Percentiles rank a stretch among this genome's conserved stretches.
Conservation (phyloP, 2,329 filamentous ascomycete genomes). For the Ceratocystis papillata region DNA sequence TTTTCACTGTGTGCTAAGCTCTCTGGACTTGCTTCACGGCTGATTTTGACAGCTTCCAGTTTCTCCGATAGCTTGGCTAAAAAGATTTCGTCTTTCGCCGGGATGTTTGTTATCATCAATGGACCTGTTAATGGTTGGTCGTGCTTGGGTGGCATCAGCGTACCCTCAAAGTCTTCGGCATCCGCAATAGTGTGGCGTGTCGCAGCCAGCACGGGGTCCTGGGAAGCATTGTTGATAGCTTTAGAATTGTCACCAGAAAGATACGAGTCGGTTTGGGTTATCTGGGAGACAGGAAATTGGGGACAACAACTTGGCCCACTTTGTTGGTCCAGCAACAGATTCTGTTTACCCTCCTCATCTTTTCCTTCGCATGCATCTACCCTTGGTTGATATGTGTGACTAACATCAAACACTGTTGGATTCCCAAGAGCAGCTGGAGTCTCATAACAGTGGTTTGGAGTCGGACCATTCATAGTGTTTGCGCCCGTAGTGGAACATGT, state of each 20-base stretch:
- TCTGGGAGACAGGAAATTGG: not conserved
- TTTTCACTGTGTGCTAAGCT: conserved; percentile 15
- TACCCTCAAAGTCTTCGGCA: conserved; percentile 21
- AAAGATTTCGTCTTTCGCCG: conserved; percentile 46
- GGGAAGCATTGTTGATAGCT: not conserved
- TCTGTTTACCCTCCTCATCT: not conserved
- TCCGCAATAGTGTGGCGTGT: not conserved
- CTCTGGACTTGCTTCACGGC: conserved; percentile 31
- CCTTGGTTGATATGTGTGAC: conserved; percentile 2
- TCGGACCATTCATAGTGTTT: conserved; percentile 21
- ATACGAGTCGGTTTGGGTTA: not conserved
- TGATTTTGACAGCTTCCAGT: conserved; percentile 40
- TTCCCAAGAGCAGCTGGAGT: conserved; percentile 23
- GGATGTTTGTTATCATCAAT: conserved; percentile 45
- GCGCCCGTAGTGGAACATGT: conserved; percentile 19
- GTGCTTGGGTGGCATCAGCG: conserved; percentile 34
- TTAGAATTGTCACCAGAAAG: not conserved
- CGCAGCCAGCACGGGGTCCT: conserved; percentile 2
- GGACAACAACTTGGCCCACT: not conserved
- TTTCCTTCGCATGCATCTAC: not conserved
- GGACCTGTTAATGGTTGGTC: conserved; percentile 43
- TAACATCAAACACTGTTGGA: conserved; percentile 8
- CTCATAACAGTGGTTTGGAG: conserved; percentile 20
- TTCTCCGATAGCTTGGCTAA: conserved; percentile 42
- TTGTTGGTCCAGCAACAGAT: not conserved